These are phyloP conservation scores for Cnidoscolus chayamansa DNA, from an alignment of 441 rosid genomes.

Conservation along the genomic window DNA sequence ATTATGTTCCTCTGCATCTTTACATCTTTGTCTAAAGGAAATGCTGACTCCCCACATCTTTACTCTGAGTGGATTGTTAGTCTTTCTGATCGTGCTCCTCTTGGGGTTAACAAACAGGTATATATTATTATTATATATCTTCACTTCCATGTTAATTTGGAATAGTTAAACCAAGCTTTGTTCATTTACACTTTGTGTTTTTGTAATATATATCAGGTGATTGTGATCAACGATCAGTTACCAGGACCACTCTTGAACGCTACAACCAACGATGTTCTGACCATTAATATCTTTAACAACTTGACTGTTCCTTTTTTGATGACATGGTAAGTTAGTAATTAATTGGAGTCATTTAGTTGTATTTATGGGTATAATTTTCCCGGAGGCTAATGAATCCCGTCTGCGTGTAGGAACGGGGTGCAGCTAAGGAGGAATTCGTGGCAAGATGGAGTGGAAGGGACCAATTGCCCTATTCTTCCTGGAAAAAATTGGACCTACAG, in stretches of 20 bases:
- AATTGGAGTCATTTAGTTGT: too few species aligned
- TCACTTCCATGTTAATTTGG: not conserved
- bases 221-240: slow-evolving; percentile 32
- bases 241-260: slow-evolving; percentile 33
- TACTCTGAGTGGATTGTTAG: slow-evolving; percentile 32
- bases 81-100: slow-evolving; percentile 29
- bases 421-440: slow-evolving; percentile 60
- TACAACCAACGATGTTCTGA: slow-evolving; percentile 30
- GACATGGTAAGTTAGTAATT: slow-evolving; percentile 24
- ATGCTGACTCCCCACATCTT: not conserved
- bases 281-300: slow-evolving; percentile 26
- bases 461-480: slow-evolving; percentile 67
- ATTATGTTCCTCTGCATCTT: not conserved
- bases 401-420: slow-evolving; percentile 60
- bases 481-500: slow-evolving; percentile 58
- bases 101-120: slow-evolving; percentile 27
- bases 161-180: too few species aligned
- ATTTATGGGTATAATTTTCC: too few species aligned
- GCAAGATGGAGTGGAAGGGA: slow-evolving; percentile 76
- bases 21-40: not conserved
- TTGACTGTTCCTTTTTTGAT: slow-evolving; percentile 31
- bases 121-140: not conserved
- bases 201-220: slow-evolving; percentile 23
- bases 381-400: too few species aligned
- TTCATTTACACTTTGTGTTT: too few species aligned